Evolutionary conservation across 208 protist genomes (phyloP), one percentile per base, ranked within the genome.

Genomic region (Histomonas meleagridis): DNA sequence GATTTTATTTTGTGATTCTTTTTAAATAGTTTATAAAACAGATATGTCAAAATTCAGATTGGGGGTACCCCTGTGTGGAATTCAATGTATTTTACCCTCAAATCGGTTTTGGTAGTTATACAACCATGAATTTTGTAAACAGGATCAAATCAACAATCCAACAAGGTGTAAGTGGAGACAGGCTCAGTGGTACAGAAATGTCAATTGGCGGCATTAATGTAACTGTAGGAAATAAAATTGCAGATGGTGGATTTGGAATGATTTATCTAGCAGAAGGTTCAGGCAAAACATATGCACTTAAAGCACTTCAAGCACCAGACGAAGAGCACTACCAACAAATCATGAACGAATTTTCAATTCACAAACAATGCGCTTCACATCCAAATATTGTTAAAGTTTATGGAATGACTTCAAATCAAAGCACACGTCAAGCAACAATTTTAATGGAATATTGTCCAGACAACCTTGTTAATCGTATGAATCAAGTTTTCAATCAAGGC

Each of bases 351-450:
- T 86, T 46, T 38, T 26, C 51, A 43, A 51, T 55, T 49, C 76
- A 86, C 10, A 86, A 86, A 16, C 46, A 14, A 18, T 57, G 43
- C 1, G 7, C 76, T 18, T 18, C 32, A 10, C 12, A 86, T 86
- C 46, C 76, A 5, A 46, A 86, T 4, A 86, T 86, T 86, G 76
- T 86, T 32, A 51, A 49, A 51, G 76, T 86, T 86, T 86, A 86
- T 49, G 76, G 76, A 51, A 86, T 86, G 76, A 43, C 46, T n/a
- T 43, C 76, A 38, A 51, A 86, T 16, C 40, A 51, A 21, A 0
- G 5, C 23, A 46, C 43, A 4, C 5, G 43, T 0, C 43, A 86
- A 49, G 43, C 76, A 32, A 5, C 38, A 14, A 86, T 86, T 32
- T 43, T 86, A 16, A 86, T 86, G 76, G 76, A 86, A 28, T 86